A percentile compares a stretch with the other conserved stretches of the same genome.
Conservation (phyloP, 75 land plant genomes). For the Pinus taeda region DNA sequence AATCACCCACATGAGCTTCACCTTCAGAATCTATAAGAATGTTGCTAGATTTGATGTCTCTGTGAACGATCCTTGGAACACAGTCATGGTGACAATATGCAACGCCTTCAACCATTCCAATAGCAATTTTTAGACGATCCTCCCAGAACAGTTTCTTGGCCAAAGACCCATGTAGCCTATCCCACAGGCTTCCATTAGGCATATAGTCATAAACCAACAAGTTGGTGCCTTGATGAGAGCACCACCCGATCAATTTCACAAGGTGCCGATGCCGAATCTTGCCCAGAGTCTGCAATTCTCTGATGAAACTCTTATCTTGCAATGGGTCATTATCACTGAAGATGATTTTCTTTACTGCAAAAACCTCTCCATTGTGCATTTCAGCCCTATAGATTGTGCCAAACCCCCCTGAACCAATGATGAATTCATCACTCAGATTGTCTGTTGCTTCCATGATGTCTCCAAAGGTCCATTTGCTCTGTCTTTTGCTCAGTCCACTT, state of each 20-base stretch:
- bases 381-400: constrained; percentile 81
- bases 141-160: constrained; percentile 58
- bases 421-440: constrained; percentile 60
- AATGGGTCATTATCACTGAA: constrained; percentile 39
- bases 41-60: constrained; percentile 88
- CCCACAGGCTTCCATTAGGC: constrained; percentile 90
- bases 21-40: constrained; percentile 63
- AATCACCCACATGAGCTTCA: constrained; percentile 87
- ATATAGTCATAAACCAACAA: constrained; percentile 84
- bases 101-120: constrained; percentile 73
- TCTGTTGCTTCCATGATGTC: constrained; percentile 85
- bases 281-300: constrained; percentile 84
- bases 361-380: constrained; percentile 48
- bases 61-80: constrained; percentile 69
- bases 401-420: constrained; percentile 87
- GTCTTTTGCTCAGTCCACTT: neutral
- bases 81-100: constrained; percentile 87
- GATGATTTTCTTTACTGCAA: constrained; percentile 78
- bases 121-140: constrained; percentile 55
- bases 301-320: constrained; percentile 64
- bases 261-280: constrained; percentile 83
- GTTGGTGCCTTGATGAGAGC: constrained; percentile 39
- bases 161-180: constrained; percentile 61
- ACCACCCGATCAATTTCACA: constrained; percentile 76
- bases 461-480: constrained; percentile 10